Conservation (phyloP, 352 stramenopile species). For the Phytophthora lateralis region DNA sequence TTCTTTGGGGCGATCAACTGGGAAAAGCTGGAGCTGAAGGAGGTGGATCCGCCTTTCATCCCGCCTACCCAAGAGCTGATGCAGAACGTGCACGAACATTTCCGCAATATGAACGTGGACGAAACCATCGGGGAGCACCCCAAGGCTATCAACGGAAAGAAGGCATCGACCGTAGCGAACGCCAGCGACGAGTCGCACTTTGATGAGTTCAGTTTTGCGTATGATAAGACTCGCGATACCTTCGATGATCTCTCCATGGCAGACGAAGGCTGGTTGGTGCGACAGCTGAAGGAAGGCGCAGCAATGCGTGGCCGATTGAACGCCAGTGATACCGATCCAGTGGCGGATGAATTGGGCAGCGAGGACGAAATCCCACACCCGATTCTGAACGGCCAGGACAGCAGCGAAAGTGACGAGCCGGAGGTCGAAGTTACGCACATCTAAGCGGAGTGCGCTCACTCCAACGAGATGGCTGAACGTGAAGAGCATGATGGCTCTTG, state of each 20-base stretch:
- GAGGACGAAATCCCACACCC: slow-evolving; percentile 58
- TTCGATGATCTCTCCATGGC: slow-evolving; percentile 84
- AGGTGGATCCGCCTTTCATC: slow-evolving; percentile 83
- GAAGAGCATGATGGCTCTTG: slow-evolving; percentile 16
- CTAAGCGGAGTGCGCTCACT: slow-evolving; percentile 25
- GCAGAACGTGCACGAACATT: slow-evolving; percentile 89
- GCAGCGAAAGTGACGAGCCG: slow-evolving; percentile 74
- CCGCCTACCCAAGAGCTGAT: slow-evolving; percentile 81
- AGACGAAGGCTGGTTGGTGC: slow-evolving; percentile 85
- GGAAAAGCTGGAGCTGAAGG: slow-evolving; percentile 75
- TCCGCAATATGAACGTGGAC: slow-evolving; percentile 90
- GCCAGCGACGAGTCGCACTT: slow-evolving; percentile 79
- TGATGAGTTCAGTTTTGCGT: slow-evolving; percentile 89
- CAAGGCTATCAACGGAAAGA: slow-evolving; percentile 67
- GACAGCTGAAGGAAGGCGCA: slow-evolving; percentile 75
- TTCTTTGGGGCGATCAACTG: slow-evolving; percentile 83
- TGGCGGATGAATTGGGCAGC: slow-evolving; percentile 56
- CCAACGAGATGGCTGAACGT: slow-evolving; percentile 13
- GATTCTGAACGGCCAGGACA: slow-evolving; percentile 58
- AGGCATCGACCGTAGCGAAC: slow-evolving; percentile 45
- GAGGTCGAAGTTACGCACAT: slow-evolving; percentile 53
- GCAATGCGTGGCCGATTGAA: slow-evolving; percentile 74
- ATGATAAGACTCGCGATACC: slow-evolving; percentile 77
- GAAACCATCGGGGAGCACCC: slow-evolving; percentile 75
- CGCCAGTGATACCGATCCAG: slow-evolving; percentile 59